Conservation (phyloP, 2,329 filamentous ascomycete species). For the Metarhizium sp. region DNA sequence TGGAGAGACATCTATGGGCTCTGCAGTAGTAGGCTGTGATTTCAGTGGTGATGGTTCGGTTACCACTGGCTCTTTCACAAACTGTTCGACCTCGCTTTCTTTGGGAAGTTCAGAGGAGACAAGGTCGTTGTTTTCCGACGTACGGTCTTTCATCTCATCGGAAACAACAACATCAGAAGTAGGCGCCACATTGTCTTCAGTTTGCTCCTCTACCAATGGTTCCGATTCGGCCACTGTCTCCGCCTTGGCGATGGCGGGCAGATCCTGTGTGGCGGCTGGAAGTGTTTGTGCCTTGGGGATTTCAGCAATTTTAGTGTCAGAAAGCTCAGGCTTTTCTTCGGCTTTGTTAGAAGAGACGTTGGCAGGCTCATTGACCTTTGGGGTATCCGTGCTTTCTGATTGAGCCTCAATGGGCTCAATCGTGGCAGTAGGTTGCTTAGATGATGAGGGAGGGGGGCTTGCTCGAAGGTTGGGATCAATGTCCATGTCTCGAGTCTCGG, state of each 20-base stretch:
- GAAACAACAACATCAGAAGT: background rate
- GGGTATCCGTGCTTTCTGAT: background rate
- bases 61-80: background rate
- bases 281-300: background rate
- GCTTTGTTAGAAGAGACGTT: background rate
- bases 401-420: background rate
- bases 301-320: background rate
- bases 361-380: background rate
- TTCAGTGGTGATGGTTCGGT: background rate
- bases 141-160: background rate
- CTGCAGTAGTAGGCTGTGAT: background rate
- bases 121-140: background rate
- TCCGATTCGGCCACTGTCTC: background rate
- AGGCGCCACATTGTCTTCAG: background rate
- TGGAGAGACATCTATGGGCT: background rate
- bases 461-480: slow-evolving; percentile 7
- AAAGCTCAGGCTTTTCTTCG: background rate
- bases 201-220: background rate
- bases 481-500: background rate
- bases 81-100: background rate
- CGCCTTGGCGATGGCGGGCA: background rate
- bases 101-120: background rate
- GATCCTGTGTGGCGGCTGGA: background rate
- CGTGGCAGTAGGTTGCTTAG: background rate
- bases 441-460: slow-evolving; percentile 2